Percentiles rank a stretch among this genome's conserved stretches.
These are phyloP conservation scores for Lichtheimia ornata DNA, from an alignment of 371 early-diverging fungal genomes.

Conservation along the genomic window DNA sequence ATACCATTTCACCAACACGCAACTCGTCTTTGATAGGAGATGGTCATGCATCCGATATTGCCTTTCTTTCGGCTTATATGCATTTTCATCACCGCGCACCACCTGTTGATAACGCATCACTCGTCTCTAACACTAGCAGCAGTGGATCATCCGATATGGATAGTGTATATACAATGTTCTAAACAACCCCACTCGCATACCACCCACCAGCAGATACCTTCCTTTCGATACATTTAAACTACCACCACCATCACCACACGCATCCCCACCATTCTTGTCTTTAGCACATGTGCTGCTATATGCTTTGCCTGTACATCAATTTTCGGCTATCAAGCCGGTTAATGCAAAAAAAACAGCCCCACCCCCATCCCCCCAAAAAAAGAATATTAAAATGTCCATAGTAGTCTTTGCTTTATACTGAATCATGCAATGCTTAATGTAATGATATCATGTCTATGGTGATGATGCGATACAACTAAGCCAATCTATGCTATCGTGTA, in stretches of 20 bases:
- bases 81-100: slow-evolving; percentile 1
- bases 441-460: background rate
- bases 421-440: background rate
- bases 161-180: slow-evolving; percentile 1
- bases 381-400: background rate
- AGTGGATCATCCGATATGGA: slow-evolving; percentile 1
- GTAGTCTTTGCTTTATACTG: background rate
- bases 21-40: background rate
- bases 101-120: background rate
- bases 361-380: background rate
- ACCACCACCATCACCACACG: too few relatives aligned
- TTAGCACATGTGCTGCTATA: too few relatives aligned
- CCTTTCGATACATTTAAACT: too few relatives aligned
- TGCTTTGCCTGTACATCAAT: too few relatives aligned
- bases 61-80: background rate
- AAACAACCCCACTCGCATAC: background rate
- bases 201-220: too few relatives aligned
- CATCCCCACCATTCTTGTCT: too few relatives aligned
- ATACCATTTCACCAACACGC: background rate
- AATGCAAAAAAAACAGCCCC: background rate
- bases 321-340: background rate
- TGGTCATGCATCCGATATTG: background rate
- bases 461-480: background rate
- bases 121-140: background rate
- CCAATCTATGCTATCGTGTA: background rate